Base-by-base conservation (phyloP, 805 yeast genomes). In the Saturnispora gosingensis region DNA sequence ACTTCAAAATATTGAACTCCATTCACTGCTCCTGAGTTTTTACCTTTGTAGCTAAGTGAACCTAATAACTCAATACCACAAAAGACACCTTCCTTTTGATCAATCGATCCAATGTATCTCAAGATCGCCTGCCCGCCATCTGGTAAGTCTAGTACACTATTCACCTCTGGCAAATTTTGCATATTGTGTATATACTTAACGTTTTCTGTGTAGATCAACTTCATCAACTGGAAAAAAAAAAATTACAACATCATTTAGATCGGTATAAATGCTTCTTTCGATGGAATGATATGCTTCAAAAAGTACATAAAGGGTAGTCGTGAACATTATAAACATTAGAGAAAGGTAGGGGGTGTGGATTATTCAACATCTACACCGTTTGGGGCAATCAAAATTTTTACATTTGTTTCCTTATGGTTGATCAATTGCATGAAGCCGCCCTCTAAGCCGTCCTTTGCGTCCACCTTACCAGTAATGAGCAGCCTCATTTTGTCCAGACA, bases 51-150 rank as follows among this genome's bases (percentile, higher is more conserved):
- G 0, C 77, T 69, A 40, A 78, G 75, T 1, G 81, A 82, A 1
- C 86, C 90, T n/a, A 81, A 60, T 43, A 91, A 70, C 64, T 91
- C 97, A 5, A 91, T 75, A 2, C 99, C 99, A 5, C 90, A 96
- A 70, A 82, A 91, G 10, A 74, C 72, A 0, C 96, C 96, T 6
- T 69, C 67, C 61, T 86, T 88, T 22, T 83, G 83, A 22, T 81
- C 76, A 16, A 91, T 87, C 2, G 75, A 67, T 1, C 97, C 99
- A 20, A 82, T 72, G 65, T 76, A 90, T 53, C 81, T 73, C 49
- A 90, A 69, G 10, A 81, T 71, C 1, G 90, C 97, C 40, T 43
- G 38, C 5, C 52, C 52, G 4, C 45, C 52, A 32, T 39, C 46
- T 7, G 52, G 52, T n/a, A 50, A 11, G 8, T 16, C 15, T 8